A percentile compares a stretch with the other conserved stretches of the same genome.
These are phyloP conservation scores for Pseudogymnoascus sp. DNA, from an alignment of 2,329 filamentous ascomycete genomes.

Conservation along the genomic window DNA sequence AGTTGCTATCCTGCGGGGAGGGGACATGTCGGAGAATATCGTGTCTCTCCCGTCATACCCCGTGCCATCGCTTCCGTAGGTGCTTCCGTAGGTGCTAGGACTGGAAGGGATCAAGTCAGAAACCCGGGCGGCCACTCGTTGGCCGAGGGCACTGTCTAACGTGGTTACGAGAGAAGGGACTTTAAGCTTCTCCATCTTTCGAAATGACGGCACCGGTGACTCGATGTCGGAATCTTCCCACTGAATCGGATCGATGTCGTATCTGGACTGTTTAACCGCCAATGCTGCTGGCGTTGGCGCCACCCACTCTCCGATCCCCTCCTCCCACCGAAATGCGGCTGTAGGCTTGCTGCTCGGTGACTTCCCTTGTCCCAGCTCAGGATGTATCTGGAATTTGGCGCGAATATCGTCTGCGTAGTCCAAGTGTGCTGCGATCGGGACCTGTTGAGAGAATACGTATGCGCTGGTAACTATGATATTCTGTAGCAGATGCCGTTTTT, in stretches of 20 bases:
- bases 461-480: constrained; percentile 28
- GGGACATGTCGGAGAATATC: constrained; percentile 1
- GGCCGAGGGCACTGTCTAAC: neutral
- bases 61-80: neutral
- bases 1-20: neutral
- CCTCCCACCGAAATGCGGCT: constrained; percentile 43
- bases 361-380: neutral
- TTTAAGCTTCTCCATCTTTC: constrained; percentile 10
- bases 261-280: constrained; percentile 20
- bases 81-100: neutral
- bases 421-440: constrained; percentile 23
- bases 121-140: neutral
- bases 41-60: neutral
- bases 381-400: constrained; percentile 13
- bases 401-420: constrained; percentile 26
- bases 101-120: constrained; percentile 2
- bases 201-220: constrained; percentile 18
- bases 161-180: neutral
- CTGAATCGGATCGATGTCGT: constrained; percentile 16
- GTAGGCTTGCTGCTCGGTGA: neutral
- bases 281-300: constrained; percentile 35
- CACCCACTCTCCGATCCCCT: constrained; percentile 51
- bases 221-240: constrained; percentile 16
- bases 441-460: constrained; percentile 26
- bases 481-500: constrained; percentile 16